Evolutionary conservation across 1,139 yeast species (phyloP), one percentile per base, ranked within the genome.

Genomic region (Yamadazyma sp.): DNA sequence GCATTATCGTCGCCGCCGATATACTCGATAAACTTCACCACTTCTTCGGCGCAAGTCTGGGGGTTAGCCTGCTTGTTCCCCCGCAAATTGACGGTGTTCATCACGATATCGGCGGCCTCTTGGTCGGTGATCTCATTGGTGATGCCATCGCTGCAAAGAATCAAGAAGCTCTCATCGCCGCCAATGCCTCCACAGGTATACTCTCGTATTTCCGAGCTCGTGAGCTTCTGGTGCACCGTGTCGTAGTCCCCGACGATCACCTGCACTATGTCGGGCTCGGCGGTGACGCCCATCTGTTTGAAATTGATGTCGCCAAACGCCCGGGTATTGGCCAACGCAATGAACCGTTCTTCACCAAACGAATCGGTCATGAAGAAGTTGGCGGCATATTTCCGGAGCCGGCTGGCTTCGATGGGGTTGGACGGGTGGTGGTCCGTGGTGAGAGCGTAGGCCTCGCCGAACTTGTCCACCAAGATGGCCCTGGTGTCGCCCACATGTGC

Each of bases 401-500:
- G 67, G 40, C 78, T 69, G 1, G 87, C 78, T 59, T 92, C 98
- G 12, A 79, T 68, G 1, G 91, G 85, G 37, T 89, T 83, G 1
- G 87, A 79, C 3, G 98, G 96, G 61, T 91, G 97, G 60, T 92
- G 98, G 24, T 81, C 77, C 31, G 78, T 74, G 0, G 96, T 87
- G 41, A 92, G 64, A 9, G 87, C 73, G 52, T 84, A 91, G 0
- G 95, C 95, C 33, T 77, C 68, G 2, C 98, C 98, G 44, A 72
- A 64, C 43, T 73, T 74, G 55, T 85, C 94, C 46, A 89, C 87
- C 17, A 92, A 55, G 5, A 92, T 75, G n/a, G 95, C 91, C 48
- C 87, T 75, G 3, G 97, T 87, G 57, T 92, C 98, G 3, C 98
- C 98, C n/a, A 91, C 83, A 58, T 92, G 98, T 1, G 95, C 92